Base-by-base conservation (phyloP, 2,329 filamentous ascomycete genomes). In the Nothomitra cinnamomea region DNA sequence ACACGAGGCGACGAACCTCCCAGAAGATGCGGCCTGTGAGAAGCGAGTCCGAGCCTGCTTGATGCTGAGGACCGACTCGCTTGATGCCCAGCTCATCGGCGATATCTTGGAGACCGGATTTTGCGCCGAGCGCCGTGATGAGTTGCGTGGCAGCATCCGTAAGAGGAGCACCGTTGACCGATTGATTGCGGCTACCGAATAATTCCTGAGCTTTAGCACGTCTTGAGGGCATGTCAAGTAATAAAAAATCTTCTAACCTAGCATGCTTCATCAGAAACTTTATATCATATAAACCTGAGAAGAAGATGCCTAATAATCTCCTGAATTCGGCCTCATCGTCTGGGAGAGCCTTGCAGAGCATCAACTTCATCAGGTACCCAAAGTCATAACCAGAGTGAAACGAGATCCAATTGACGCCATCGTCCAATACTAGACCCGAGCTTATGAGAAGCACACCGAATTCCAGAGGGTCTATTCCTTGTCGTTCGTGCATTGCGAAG, bases 371-470 rank as follows among this genome's bases (percentile, higher is more conserved):
- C 48, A 98, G 74, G 64, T 96, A 96, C 50, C 89, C 92, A 68
- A 98, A 96, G 70, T 98, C 92, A 69, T 98, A 98, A 56, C 90
- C 92, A 25, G 87, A 92, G 67, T 98, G 92, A 70, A 96, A 96
- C 2, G 87, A 94, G 58, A 98, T 86, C 92, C 92, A 98, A 65
- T 87, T 83, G 54, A 95, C 85, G 55, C 94, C 82, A 40, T 92
- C 82, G 58, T 86, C 80, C 62, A 92, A 83, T 12, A 94, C 87
- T 47, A 98, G 76, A 7, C 92, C 92, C 1, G 92, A 96, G 50
- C 86, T 89, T 54, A 94, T 94, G 57, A 98, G 76, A 25, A 95
- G 74, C 1, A 89, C 80, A 2, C 89, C 92, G 63, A 98, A 98
- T 53, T 88, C 83, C 57, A 83, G 77, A 1, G 88, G 87, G 58